Base-by-base conservation (phyloP, 164 flowering plant genomes). In the Hamamelis virginiana region DNA sequence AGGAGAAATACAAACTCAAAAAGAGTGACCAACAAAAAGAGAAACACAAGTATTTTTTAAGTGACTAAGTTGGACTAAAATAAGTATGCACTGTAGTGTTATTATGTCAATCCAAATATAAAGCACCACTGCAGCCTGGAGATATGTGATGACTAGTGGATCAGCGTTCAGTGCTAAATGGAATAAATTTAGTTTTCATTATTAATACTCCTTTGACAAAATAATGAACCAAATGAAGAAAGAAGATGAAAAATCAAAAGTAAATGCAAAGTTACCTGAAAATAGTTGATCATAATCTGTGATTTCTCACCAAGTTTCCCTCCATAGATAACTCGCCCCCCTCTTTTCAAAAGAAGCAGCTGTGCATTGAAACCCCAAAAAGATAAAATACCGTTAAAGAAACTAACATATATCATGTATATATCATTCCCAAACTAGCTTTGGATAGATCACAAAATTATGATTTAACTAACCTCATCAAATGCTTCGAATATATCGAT, bases 401-500 rank as follows among this genome's bases (percentile, higher is more conserved):
- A 33, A 33, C 6, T 8, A n/a, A 14, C 27, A 8, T 19, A 48
- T 10, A 64, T 38, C 18, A 33, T 22, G 21, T 48, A 1, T 22
- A 26, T 48, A 1, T 14, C 27, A 43, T 61, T 69, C 21, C 23
- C 19, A 65, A 63, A 50, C 9, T 18, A 12, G 43, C 13, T 43
- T 8, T 44, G 19, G 22, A 27, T 2, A n/a, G 13, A 10, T 8
- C 15, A 51, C 9, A 61, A 51, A 46, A 57, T 13, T 43, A 44
- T 48, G 33, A 22, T 12, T 25, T 21, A n/a, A 59, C 75, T n/a
- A 58, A 89, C 98, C 95, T 90, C 97, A 74, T 94, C 97, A 83
- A 94, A 94, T 64, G 98, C 91, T 86, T 94, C 97, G 80, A 91
- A 94, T 65, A 90, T 94, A 57, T 91, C 97, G 70, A 91, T 94